Percentiles rank a stretch among this genome's conserved stretches.
phyloP scores from a whole-genome alignment of 2,329 filamentous ascomycete genomes.

The Westerdykella ornata region DNA sequence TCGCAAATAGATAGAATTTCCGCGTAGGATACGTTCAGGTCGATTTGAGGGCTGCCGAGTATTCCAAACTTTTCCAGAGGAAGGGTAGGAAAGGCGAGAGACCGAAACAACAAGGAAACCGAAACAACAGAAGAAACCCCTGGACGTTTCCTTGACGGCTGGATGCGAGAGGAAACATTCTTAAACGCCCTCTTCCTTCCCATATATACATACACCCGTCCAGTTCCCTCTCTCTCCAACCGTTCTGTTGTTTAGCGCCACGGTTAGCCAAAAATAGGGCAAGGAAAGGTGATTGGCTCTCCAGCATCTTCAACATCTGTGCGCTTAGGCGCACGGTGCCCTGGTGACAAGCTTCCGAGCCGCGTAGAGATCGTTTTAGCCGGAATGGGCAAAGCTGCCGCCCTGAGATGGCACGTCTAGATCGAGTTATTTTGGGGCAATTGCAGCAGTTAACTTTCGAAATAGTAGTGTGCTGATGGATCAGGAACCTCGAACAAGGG shows the following conservation, averaged over 20 bases:
- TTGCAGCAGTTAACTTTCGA: neutral
- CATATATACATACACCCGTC: slow-evolving; percentile 3
- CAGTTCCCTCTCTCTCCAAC: neutral
- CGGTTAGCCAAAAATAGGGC: slow-evolving; percentile 6
- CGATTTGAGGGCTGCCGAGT: no score
- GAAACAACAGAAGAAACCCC: neutral
- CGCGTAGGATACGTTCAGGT: no score
- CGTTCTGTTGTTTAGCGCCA: slow-evolving; percentile 6
- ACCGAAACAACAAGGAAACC: neutral
- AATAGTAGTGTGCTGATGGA: no score
- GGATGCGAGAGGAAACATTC: neutral
- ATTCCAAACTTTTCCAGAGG: neutral
- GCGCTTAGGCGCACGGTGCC: slow-evolving; percentile 4
- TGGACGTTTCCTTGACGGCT: slow-evolving; percentile 1
- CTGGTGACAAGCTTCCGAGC: neutral
- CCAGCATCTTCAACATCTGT: slow-evolving; percentile 1
- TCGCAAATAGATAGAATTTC: neutral
- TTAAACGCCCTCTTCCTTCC: neutral
- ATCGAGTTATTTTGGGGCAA: slow-evolving; percentile 8
- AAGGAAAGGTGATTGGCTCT: slow-evolving; percentile 1
- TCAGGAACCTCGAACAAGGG: no score
- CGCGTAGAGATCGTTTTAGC: neutral
- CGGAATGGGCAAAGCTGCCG: neutral
- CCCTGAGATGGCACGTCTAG: slow-evolving; percentile 1
- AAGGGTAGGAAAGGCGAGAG: neutral